Evolutionary conservation across 2,329 filamentous ascomycete genomes (phyloP).

Genomic region (Colletotrichum cereale): DNA sequence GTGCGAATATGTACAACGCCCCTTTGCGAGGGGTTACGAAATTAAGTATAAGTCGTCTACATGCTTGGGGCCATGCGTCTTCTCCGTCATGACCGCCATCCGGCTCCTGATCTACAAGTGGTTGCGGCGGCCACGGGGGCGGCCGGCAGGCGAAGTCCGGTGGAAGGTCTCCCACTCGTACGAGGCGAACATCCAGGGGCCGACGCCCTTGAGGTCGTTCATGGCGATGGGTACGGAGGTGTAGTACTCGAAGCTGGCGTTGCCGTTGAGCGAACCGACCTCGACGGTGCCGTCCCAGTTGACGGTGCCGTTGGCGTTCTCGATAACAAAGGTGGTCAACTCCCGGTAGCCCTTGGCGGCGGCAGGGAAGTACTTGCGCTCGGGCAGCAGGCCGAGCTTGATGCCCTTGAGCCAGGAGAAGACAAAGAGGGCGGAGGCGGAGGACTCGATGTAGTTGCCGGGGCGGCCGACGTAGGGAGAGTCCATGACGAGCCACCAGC

Average conservation of each 20-base stretch:
- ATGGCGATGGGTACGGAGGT: conserved; percentile 22
- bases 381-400: conserved; percentile 47
- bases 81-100: background rate
- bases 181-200: conserved; percentile 42
- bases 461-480: conserved; percentile 57
- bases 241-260: conserved; percentile 60
- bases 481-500: conserved; percentile 71
- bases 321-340: conserved; percentile 59
- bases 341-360: conserved; percentile 51
- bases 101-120: conserved; percentile 3
- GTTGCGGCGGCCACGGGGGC: conserved; percentile 21
- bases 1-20: conserved; percentile 22
- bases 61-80: conserved; percentile 16
- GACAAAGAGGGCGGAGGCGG: conserved; percentile 69
- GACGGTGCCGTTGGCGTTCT: conserved; percentile 61
- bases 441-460: conserved; percentile 73
- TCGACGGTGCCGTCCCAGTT: conserved; percentile 65
- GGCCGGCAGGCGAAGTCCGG: conserved; percentile 20
- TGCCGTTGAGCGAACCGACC: conserved; percentile 63
- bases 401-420: conserved; percentile 58
- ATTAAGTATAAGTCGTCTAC: conserved; percentile 35
- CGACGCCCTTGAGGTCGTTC: conserved; percentile 43
- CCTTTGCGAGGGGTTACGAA: conserved; percentile 15
- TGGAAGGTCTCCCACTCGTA: conserved; percentile 44
- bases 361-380: conserved; percentile 55